Conservation (phyloP, 371 early-diverging fungal genomes). For the Syncephalastrum racemosum region DNA sequence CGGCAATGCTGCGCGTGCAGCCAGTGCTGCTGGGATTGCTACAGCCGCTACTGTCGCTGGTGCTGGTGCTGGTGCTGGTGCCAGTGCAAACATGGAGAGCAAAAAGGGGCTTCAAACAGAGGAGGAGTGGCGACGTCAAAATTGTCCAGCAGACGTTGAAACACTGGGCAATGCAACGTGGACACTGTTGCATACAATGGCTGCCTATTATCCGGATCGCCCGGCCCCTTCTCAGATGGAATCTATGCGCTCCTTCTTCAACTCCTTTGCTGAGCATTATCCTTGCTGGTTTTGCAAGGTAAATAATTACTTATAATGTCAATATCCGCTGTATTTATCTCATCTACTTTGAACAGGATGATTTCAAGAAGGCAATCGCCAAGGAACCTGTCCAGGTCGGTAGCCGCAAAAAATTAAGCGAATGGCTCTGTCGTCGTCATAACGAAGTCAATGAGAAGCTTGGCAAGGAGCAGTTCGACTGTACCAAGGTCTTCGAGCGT, state of each 20-base stretch:
- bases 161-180: conserved; percentile 92
- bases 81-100: not conserved
- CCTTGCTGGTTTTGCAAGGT: conserved; percentile 92
- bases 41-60: conserved; percentile 18
- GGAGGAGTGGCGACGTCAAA: conserved; percentile 47
- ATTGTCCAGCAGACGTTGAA: conserved; percentile 88
- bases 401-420: conserved; percentile 67
- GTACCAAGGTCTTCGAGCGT: conserved; percentile 87
- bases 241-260: conserved; percentile 69
- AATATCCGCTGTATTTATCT: not conserved
- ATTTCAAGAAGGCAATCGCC: conserved; percentile 73
- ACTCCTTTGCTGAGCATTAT: conserved; percentile 85
- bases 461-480: conserved; percentile 94
- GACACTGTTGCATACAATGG: conserved; percentile 98
- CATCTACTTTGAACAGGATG: conserved; percentile 40
- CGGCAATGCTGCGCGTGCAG: conserved; percentile 5
- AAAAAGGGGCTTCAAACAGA: conserved; percentile 2
- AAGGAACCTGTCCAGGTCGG: conserved; percentile 84
- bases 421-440: conserved; percentile 96
- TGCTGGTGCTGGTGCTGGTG: conserved; percentile 1
- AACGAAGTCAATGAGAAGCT: conserved; percentile 96
- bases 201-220: conserved; percentile 94
- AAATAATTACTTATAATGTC: not conserved
- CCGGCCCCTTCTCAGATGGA: conserved; percentile 80
- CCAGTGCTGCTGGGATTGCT: conserved; percentile 19